phyloP scores from a whole-genome alignment of 2,329 filamentous ascomycete genomes.

The Byssothecium circinans region DNA sequence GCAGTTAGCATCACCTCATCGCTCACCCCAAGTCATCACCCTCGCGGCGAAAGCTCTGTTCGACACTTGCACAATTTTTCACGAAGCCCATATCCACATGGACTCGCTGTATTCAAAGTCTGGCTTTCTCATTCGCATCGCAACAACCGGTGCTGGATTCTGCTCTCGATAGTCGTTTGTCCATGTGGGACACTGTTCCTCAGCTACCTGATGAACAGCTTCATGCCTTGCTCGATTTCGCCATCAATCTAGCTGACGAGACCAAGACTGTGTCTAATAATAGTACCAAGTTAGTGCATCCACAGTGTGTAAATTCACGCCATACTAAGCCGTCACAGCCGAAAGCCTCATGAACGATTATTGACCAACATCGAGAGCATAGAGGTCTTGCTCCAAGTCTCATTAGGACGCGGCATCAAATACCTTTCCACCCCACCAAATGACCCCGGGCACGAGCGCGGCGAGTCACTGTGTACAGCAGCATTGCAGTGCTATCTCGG shows the following conservation, averaged over 20 bases:
- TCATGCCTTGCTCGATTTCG: constrained; percentile 66
- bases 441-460: constrained; percentile 26
- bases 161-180: constrained; percentile 48
- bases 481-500: constrained; percentile 48
- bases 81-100: constrained; percentile 69
- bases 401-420: constrained; percentile 41
- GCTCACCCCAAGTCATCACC: constrained; percentile 53
- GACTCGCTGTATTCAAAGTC: constrained; percentile 65
- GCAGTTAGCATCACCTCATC: constrained; percentile 32
- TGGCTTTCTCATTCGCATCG: constrained; percentile 61
- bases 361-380: constrained; percentile 55
- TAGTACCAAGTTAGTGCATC: constrained; percentile 50
- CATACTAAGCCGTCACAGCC: constrained; percentile 23
- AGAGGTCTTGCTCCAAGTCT: constrained; percentile 51
- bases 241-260: constrained; percentile 65
- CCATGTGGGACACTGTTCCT: constrained; percentile 50
- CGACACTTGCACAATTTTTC: constrained; percentile 76
- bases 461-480: constrained; percentile 37
- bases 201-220: constrained; percentile 55
- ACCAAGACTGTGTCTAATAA: constrained; percentile 67
- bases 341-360: constrained; percentile 56
- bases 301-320: not conserved
- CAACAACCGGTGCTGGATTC: constrained; percentile 53
- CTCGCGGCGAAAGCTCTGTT: constrained; percentile 73
- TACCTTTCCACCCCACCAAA: constrained; percentile 30